phyloP scores from a whole-genome alignment of 2,329 filamentous ascomycete species.

The Ceratocystis lukuohia region DNA sequence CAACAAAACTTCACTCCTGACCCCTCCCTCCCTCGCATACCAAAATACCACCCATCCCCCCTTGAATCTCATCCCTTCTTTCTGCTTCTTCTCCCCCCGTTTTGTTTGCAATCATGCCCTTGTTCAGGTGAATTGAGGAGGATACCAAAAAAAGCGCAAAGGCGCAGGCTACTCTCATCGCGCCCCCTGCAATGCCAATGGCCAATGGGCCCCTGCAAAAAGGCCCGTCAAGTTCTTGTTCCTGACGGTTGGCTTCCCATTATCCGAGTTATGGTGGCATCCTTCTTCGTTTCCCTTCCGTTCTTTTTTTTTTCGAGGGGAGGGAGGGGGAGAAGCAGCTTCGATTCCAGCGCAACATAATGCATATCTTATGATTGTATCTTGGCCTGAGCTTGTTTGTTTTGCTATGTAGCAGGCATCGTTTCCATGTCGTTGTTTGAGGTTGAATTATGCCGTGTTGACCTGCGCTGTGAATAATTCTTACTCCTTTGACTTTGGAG shows the following conservation, averaged over 20 bases:
- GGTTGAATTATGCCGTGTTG: background rate
- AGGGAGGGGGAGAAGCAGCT: background rate
- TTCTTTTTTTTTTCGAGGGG: constrained; percentile 1
- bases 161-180: background rate
- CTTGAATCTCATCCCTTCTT: constrained; percentile 2
- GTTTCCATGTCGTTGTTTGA: background rate
- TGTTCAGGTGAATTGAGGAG: constrained; percentile 4
- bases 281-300: background rate
- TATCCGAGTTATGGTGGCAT: constrained; percentile 3
- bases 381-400: background rate
- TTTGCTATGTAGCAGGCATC: background rate
- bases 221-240: constrained; percentile 8
- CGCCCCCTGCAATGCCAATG: background rate
- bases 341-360: background rate
- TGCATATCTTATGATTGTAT: background rate
- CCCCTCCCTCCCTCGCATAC: background rate
- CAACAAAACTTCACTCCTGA: background rate
- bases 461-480: background rate
- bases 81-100: background rate
- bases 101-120: constrained; percentile 2
- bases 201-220: constrained; percentile 4
- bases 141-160: constrained; percentile 6
- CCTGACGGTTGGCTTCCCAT: constrained; percentile 4
- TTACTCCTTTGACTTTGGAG: constrained; percentile 2
- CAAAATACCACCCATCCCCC: background rate